A percentile compares a stretch with the other conserved stretches of the same genome.
phyloP scores from a whole-genome alignment of 129 eudicot genomes.

The Helianthus tuberosus region DNA sequence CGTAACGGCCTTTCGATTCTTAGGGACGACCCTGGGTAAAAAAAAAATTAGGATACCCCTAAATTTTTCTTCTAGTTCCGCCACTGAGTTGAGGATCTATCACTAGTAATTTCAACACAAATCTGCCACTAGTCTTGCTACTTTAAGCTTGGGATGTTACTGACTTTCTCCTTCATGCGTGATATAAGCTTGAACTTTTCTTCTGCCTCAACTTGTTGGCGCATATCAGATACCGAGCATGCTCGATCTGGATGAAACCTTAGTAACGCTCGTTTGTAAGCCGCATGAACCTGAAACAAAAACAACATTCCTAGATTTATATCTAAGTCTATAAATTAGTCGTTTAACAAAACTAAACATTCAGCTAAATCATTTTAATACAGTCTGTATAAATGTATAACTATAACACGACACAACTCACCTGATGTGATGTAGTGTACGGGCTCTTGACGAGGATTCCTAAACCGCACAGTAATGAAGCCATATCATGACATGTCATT shows the following conservation, averaged over 20 bases:
- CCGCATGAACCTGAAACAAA: slow-evolving; percentile 62
- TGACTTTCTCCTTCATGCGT: slow-evolving; percentile 60
- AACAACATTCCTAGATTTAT: not conserved
- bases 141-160: slow-evolving; percentile 17
- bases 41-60: too few species aligned
- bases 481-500: slow-evolving; percentile 55
- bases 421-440: slow-evolving; percentile 53
- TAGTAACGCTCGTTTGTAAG: slow-evolving; percentile 68
- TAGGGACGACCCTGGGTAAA: too few species aligned
- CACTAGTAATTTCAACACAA: not conserved
- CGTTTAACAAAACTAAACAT: too few species aligned
- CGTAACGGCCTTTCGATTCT: too few species aligned
- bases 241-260: slow-evolving; percentile 77
- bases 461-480: slow-evolving; percentile 60
- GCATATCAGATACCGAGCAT: slow-evolving; percentile 43
- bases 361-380: not conserved
- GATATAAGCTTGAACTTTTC: slow-evolving; percentile 82
- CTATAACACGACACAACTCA: slow-evolving; percentile 17
- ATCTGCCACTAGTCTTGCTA: not conserved
- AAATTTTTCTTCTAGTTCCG: too few species aligned
- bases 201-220: slow-evolving; percentile 76
- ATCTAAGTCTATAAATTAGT: not conserved
- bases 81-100: not conserved
- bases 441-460: slow-evolving; percentile 50
- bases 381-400: not conserved